A percentile compares a stretch with the other conserved stretches of the same genome.
phyloP scores from a whole-genome alignment of 805 yeast species.

The Yamadazyma sp. region DNA sequence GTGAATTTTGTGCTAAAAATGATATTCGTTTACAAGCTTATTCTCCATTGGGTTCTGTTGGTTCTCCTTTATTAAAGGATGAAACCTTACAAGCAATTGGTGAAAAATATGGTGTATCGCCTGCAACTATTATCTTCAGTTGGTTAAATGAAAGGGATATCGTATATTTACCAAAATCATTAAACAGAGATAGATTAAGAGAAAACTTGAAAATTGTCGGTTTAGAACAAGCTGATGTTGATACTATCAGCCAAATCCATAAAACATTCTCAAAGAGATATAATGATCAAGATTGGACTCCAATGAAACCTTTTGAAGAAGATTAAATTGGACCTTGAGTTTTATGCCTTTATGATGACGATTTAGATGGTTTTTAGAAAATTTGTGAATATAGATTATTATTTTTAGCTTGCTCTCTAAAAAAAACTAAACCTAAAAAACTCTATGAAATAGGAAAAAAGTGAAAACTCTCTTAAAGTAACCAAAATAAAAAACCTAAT shows the following conservation, averaged over 20 bases:
- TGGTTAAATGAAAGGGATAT: conserved; percentile 60
- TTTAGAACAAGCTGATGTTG: conserved; percentile 35
- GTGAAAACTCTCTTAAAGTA: background rate
- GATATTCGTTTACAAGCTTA: conserved; percentile 57
- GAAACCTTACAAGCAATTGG: conserved; percentile 43
- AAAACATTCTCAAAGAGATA: conserved; percentile 29
- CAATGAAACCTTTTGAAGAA: conserved; percentile 13
- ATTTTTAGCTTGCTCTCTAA: too few relatives aligned
- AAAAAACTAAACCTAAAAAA: too few relatives aligned
- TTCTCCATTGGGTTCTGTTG: conserved; percentile 68
- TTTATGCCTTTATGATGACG: too few relatives aligned
- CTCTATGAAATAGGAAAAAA: background rate
- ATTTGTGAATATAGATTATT: too few relatives aligned
- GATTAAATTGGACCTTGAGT: too few relatives aligned
- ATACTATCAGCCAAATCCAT: conserved; percentile 24
- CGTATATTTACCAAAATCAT: conserved; percentile 43
- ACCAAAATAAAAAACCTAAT: too few relatives aligned
- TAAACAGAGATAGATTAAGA: conserved; percentile 25
- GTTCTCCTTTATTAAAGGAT: conserved; percentile 50
- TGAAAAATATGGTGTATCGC: conserved; percentile 35
- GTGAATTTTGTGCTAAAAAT: conserved; percentile 46
- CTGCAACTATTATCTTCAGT: conserved; percentile 53
- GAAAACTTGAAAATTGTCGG: conserved; percentile 33
- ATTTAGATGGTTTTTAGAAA: too few relatives aligned
- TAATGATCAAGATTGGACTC: conserved; percentile 33